Conservation (phyloP, 2,329 filamentous ascomycete species). For the Penicillium sp. region DNA sequence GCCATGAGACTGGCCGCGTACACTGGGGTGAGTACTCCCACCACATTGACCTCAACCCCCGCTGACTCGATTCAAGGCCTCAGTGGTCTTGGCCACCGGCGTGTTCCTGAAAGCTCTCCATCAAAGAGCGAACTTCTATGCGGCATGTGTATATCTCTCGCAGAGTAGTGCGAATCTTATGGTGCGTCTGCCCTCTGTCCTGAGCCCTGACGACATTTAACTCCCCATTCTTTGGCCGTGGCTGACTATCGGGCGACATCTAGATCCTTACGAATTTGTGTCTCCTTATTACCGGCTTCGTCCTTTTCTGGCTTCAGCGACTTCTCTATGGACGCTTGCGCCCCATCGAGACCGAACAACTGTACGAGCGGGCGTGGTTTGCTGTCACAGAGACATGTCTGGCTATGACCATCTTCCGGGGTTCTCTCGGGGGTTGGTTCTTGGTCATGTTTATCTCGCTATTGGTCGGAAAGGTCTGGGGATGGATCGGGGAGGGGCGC, state of each 20-base stretch:
- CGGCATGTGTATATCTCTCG: slow-evolving; percentile 91
- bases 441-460: slow-evolving; percentile 93
- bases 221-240: slow-evolving; percentile 5
- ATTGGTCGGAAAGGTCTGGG: slow-evolving; percentile 94
- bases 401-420: slow-evolving; percentile 97
- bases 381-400: slow-evolving; percentile 94
- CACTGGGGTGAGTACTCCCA: slow-evolving; percentile 46
- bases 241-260: slow-evolving; percentile 6
- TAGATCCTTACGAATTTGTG: slow-evolving; percentile 90
- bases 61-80: slow-evolving; percentile 55
- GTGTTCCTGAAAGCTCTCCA: slow-evolving; percentile 89
- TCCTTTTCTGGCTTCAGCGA: slow-evolving; percentile 84
- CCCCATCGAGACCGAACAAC: slow-evolving; percentile 91
- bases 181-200: slow-evolving; percentile 51
- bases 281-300: slow-evolving; percentile 73
- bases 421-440: slow-evolving; percentile 92
- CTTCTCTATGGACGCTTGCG: slow-evolving; percentile 87
- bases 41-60: neutral
- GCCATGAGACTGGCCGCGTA: slow-evolving; percentile 52
- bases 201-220: neutral
- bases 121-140: slow-evolving; percentile 97
- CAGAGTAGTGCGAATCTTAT: slow-evolving; percentile 95
- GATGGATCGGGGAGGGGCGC: slow-evolving; percentile 93
- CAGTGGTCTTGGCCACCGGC: slow-evolving; percentile 75
- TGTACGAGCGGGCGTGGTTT: slow-evolving; percentile 98